Conservation (phyloP, 2,329 filamentous ascomycete species). For the Epichloe hybrida region DNA sequence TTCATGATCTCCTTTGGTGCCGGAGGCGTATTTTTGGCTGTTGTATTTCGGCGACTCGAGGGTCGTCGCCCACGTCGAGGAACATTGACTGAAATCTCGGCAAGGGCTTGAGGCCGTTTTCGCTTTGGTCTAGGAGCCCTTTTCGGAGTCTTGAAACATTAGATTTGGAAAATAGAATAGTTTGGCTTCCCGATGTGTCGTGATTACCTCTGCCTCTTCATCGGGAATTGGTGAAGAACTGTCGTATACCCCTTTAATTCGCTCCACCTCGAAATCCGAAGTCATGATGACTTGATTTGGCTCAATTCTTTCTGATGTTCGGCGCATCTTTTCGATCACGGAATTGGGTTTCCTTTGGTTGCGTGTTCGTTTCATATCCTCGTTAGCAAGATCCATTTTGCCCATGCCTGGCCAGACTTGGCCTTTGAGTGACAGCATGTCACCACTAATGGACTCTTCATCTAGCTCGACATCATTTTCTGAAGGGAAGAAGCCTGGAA, state of each 20-base stretch:
- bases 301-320: conserved; percentile 49
- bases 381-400: conserved; percentile 66
- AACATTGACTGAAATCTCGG: conserved; percentile 22
- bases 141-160: conserved; percentile 14
- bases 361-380: conserved; percentile 57
- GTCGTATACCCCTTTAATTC: conserved; percentile 46
- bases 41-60: conserved; percentile 12
- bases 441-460: conserved; percentile 13
- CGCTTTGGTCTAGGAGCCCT: conserved; percentile 18
- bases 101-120: conserved; percentile 18
- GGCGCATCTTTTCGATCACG: conserved; percentile 52
- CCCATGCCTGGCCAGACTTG: conserved; percentile 66
- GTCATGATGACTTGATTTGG: conserved; percentile 53
- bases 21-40: conserved; percentile 6
- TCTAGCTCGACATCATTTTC: conserved; percentile 18
- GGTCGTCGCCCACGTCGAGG: conserved; percentile 15
- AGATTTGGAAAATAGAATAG: background rate
- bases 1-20: conserved; percentile 5
- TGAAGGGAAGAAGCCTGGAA: conserved; percentile 15
- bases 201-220: conserved; percentile 30
- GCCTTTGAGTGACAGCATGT: conserved; percentile 46
- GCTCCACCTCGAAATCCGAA: conserved; percentile 33
- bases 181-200: background rate
- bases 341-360: conserved; percentile 69
- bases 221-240: conserved; percentile 34